Evolutionary conservation across 1,139 yeast species (phyloP), one percentile per base, ranked within the genome.

Genomic region (Magnusiomyces paraingens): DNA sequence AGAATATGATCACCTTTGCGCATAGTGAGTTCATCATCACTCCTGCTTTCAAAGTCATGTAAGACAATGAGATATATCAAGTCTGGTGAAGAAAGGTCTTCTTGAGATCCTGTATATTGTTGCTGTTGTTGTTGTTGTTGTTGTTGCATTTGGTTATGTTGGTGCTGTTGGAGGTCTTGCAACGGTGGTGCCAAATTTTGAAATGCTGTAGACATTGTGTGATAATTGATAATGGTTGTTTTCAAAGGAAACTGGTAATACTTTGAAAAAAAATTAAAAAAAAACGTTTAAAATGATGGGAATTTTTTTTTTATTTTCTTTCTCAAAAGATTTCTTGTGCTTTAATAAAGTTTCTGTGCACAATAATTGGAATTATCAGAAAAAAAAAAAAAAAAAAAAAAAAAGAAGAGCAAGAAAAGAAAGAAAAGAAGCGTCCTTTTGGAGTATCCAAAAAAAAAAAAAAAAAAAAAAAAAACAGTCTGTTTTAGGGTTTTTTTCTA

Each of bases 21-120:
- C 59, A 93, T 75, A 48, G 84, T 81, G 49, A 93, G 74, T 70
- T 93, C 99, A 69, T 94, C 99, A 26, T 89, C 96, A 58, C 91
- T 75, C 52, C 98, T 77, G 51, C 95, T 91, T 52, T 78, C 78
- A 70, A 93, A 93, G 68, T 86, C 93, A 69, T 90, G 94, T 59
- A 90, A 82, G 56, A 91, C 95, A 50, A 74, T 62, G 49, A 72
- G 65, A 55, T 67, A 69, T 48, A 66, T 69, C 42, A 57, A 57
- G 22, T 59, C 61, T 18, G 52, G 22, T 18, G 45, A 47, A 20
- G 41, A 40, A n/a, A 29, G 32, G 29, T 18, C 22, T 17, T 18
- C 14, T n/a, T 14, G 43, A 2, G 18, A 17, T 10, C 4, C 22
- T 12, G 17, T 14, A 10, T 12, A 21, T n/a, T 40, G 18, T 10